Evolutionary conservation across 768 basidiomycete genomes (phyloP).

Genomic region (Naganishia vaughanmartiniae): DNA sequence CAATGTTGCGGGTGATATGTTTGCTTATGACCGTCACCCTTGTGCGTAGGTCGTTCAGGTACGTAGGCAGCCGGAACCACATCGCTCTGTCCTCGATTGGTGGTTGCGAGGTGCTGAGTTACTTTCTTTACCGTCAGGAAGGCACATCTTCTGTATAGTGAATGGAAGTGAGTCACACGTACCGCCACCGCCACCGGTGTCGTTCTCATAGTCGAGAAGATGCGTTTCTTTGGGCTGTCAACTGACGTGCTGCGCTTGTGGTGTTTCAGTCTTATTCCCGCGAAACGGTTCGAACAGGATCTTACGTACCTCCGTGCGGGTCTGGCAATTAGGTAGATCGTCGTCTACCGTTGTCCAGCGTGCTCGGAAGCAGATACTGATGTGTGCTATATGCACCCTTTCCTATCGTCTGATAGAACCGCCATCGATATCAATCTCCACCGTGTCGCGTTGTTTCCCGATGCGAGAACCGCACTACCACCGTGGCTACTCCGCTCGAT

Average conservation of each 20-base stretch:
- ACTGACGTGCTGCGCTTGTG: neutral
- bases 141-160: slow-evolving; percentile 40
- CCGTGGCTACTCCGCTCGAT: slow-evolving; percentile 35
- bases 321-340: slow-evolving; percentile 27
- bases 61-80: neutral
- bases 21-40: neutral
- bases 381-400: neutral
- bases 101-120: neutral
- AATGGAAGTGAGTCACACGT: slow-evolving; percentile 38
- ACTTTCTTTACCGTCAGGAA: slow-evolving; percentile 28
- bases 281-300: slow-evolving; percentile 42
- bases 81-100: neutral
- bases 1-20: no score
- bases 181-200: no score
- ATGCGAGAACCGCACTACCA: slow-evolving; percentile 34
- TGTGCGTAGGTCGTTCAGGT: slow-evolving; percentile 9
- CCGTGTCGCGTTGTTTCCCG: slow-evolving; percentile 35
- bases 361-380: neutral
- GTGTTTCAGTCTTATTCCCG: slow-evolving; percentile 35
- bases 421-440: slow-evolving; percentile 45
- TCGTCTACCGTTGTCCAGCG: no score
- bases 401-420: slow-evolving; percentile 22
- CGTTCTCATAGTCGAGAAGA: no score
- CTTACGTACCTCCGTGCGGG: slow-evolving; percentile 41
- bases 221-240: no score